Evolutionary conservation across 139 green algal species (phyloP).

Genomic region (Chlorella sorokiniana): DNA sequence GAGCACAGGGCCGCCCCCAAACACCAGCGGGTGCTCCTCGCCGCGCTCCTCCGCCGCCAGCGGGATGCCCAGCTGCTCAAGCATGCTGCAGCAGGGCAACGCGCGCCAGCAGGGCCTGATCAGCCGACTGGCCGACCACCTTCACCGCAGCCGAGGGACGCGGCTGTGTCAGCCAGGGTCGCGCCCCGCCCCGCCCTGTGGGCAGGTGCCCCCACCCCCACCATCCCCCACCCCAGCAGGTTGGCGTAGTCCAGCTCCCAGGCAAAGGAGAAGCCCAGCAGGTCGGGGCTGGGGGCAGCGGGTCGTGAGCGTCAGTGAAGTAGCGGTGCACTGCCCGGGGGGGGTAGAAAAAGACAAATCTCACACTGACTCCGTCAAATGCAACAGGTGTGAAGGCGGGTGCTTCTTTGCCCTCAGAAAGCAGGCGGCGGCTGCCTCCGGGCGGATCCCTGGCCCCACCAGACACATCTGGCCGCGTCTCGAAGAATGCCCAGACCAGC

Average conservation of each 20-base stretch:
- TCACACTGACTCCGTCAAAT: too few relatives aligned
- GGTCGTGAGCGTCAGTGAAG: slow-evolving; percentile 59
- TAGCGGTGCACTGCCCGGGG: slow-evolving; percentile 33
- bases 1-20: slow-evolving; percentile 48
- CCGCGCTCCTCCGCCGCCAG: slow-evolving; percentile 34
- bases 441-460: neutral
- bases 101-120: too few relatives aligned
- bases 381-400: too few relatives aligned
- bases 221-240: slow-evolving; percentile 32
- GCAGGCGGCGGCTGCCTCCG: too few relatives aligned
- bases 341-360: neutral
- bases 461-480: slow-evolving; percentile 22
- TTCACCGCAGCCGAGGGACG: too few relatives aligned
- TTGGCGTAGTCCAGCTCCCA: slow-evolving; percentile 67
- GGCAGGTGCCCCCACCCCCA: neutral
- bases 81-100: slow-evolving; percentile 3
- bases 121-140: too few relatives aligned
- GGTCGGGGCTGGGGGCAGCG: slow-evolving; percentile 31
- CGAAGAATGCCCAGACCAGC: slow-evolving; percentile 57
- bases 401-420: too few relatives aligned
- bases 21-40: slow-evolving; percentile 44
- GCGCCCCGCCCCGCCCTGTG: too few relatives aligned
- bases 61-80: slow-evolving; percentile 50
- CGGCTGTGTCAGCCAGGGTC: neutral
- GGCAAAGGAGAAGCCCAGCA: slow-evolving; percentile 60